Conservation (phyloP, 2,329 filamentous ascomycete species). For the Penicillium sp. region DNA sequence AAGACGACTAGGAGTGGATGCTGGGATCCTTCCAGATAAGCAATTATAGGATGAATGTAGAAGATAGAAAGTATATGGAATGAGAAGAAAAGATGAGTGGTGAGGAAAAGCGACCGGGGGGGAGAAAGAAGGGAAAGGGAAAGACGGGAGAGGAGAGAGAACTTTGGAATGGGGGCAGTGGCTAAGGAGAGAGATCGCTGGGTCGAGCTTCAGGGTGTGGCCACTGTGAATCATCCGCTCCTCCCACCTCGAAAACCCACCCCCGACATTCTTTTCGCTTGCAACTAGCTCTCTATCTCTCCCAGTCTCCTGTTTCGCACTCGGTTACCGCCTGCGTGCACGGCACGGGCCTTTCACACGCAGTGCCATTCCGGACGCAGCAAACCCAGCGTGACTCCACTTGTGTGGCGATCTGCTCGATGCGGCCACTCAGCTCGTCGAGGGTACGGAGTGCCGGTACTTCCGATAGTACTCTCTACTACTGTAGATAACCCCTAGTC, state of each 20-base stretch:
- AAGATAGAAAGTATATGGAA: conserved; percentile 12
- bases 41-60: conserved; percentile 9
- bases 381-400: conserved; percentile 12
- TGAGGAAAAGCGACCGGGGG: conserved; percentile 14
- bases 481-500: not conserved
- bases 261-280: not conserved
- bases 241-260: not conserved
- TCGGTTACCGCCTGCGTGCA: not conserved
- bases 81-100: conserved; percentile 16
- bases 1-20: conserved; percentile 1
- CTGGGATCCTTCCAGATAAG: conserved; percentile 1
- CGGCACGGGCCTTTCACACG: not conserved
- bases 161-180: not conserved
- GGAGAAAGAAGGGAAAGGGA: conserved; percentile 1
- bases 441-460: not conserved
- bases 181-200: not conserved
- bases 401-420: conserved; percentile 17
- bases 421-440: conserved; percentile 11
- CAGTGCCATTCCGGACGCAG: conserved; percentile 14
- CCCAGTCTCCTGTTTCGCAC: not conserved
- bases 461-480: not conserved
- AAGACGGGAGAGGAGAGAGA: not conserved
- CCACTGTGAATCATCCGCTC: conserved; percentile 1
- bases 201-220: not conserved
- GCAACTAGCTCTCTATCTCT: not conserved